Conservation (phyloP, 441 rosid species). For the Monsonia emarginata region DNA sequence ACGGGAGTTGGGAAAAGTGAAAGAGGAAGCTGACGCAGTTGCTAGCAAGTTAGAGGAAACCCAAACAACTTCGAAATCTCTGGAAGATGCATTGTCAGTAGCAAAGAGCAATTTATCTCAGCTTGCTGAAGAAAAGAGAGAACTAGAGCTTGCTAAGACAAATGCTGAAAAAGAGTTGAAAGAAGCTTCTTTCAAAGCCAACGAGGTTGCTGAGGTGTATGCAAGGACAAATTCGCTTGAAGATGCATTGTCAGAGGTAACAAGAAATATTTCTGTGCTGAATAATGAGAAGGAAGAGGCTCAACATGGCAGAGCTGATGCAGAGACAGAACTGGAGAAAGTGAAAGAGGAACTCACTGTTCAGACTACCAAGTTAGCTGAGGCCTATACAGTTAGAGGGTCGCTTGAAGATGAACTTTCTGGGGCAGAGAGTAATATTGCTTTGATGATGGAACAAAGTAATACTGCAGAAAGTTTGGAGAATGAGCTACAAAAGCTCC, state of each 20-base stretch:
- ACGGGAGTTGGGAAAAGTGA: slow-evolving; percentile 41
- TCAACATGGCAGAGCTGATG: slow-evolving; percentile 36
- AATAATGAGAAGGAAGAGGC: slow-evolving; percentile 62
- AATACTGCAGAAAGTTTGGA: slow-evolving; percentile 35
- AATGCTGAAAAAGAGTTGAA: slow-evolving; percentile 47
- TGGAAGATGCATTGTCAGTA: slow-evolving; percentile 50
- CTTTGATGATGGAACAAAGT: slow-evolving; percentile 41
- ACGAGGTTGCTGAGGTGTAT: slow-evolving; percentile 43
- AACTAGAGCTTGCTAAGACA: slow-evolving; percentile 15
- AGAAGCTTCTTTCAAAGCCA: slow-evolving; percentile 41
- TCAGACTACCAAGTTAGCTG: slow-evolving; percentile 43
- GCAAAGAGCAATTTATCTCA: slow-evolving; percentile 4
- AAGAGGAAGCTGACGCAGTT: slow-evolving; percentile 38
- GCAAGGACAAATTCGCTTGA: slow-evolving; percentile 48
- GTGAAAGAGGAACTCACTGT: slow-evolving; percentile 36
- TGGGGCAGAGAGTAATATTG: slow-evolving; percentile 42
- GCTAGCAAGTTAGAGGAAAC: slow-evolving; percentile 47
- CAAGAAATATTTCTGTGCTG: slow-evolving; percentile 40
- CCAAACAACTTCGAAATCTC: slow-evolving; percentile 33
- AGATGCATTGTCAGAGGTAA: slow-evolving; percentile 52
- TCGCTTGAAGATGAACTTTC: slow-evolving; percentile 55
- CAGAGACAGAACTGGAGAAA: slow-evolving; percentile 48
- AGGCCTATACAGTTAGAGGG: slow-evolving; percentile 45
- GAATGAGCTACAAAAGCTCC: slow-evolving; percentile 45
- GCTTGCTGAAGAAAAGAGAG: slow-evolving; percentile 18